These are phyloP conservation scores for Acacia confusa DNA, from an alignment of 306 rosid species.

Conservation along the genomic window DNA sequence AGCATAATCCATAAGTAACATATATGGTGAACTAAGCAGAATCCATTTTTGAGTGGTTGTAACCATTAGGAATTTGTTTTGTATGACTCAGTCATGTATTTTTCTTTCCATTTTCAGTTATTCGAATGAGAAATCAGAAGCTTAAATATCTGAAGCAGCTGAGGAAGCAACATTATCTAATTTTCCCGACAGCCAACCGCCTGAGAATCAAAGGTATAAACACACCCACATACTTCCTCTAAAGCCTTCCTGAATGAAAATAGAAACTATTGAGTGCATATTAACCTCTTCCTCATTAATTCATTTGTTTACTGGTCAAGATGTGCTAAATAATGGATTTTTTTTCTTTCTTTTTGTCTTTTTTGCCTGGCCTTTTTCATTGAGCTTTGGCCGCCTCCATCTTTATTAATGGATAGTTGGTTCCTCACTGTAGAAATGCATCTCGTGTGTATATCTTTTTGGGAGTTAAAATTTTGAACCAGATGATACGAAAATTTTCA, in stretches of 20 bases:
- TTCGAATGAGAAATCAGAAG: slow-evolving; percentile 80
- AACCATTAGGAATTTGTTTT: slow-evolving; percentile 9
- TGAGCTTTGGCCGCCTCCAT: too few species aligned
- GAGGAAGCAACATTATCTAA: slow-evolving; percentile 47
- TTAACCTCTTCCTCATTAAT: not conserved
- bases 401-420: too few species aligned
- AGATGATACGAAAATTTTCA: too few species aligned
- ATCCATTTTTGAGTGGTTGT: slow-evolving; percentile 47
- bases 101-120: slow-evolving; percentile 46
- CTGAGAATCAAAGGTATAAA: slow-evolving; percentile 43
- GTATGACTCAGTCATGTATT: not conserved
- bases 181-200: slow-evolving; percentile 38
- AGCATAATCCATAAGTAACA: slow-evolving; percentile 51
- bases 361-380: too few species aligned
- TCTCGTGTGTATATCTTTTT: too few species aligned
- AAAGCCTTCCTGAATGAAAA: not conserved
- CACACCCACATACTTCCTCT: not conserved
- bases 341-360: too few species aligned
- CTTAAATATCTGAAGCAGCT: slow-evolving; percentile 46
- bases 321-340: slow-evolving; percentile 2
- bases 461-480: too few species aligned
- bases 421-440: too few species aligned
- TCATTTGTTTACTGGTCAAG: slow-evolving; percentile 15
- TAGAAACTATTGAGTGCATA: slow-evolving; percentile 17
- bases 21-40: slow-evolving; percentile 68